phyloP scores from a whole-genome alignment of 2,329 filamentous ascomycete genomes.

The Septoria petroselini region DNA sequence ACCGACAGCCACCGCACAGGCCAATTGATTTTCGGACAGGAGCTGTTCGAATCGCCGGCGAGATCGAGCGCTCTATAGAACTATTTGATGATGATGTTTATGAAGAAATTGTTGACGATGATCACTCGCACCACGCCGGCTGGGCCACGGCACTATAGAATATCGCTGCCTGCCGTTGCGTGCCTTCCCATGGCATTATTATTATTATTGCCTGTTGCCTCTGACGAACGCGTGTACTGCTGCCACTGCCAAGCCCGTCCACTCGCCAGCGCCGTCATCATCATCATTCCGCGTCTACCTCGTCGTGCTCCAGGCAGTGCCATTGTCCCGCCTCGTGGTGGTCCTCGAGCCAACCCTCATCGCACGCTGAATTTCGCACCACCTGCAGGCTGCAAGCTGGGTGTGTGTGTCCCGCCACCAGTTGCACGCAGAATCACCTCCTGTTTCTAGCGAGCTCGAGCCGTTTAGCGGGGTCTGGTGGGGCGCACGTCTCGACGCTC shows the following conservation, averaged over 20 bases:
- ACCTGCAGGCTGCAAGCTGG: constrained; percentile 3
- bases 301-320: constrained; percentile 1
- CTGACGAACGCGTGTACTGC: constrained; percentile 11
- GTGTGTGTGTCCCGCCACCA: constrained; percentile 3
- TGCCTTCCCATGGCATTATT: background rate
- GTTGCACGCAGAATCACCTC: background rate
- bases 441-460: constrained; percentile 10
- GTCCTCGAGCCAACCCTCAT: background rate
- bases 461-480: constrained; percentile 14
- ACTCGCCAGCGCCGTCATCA: background rate
- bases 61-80: no score
- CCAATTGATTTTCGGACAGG: constrained; percentile 3
- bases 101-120: no score
- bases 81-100: no score
- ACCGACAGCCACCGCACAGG: constrained; percentile 1
- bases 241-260: constrained; percentile 6
- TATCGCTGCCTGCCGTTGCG: constrained; percentile 4
- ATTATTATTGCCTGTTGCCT: constrained; percentile 3
- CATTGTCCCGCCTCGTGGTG: background rate
- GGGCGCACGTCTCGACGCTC: background rate
- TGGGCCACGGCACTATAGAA: background rate
- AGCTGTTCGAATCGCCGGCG: constrained; percentile 10
- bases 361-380: constrained; percentile 15
- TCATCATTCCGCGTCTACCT: background rate
- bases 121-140: background rate